Evolutionary conservation across 164 flowering plant genomes (phyloP).

Genomic region (Umbellularia californica): DNA sequence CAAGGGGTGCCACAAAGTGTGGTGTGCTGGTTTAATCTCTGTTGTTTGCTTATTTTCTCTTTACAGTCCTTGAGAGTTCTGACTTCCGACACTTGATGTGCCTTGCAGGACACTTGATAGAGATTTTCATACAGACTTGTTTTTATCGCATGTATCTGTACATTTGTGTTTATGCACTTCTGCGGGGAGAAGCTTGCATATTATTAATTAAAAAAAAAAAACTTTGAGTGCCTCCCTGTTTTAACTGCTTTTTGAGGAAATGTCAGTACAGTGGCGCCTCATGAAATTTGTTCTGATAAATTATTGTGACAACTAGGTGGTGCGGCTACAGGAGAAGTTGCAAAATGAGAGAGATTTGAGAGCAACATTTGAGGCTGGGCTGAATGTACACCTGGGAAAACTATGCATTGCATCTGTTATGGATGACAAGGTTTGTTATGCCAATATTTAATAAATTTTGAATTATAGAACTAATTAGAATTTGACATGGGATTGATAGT

Average conservation of each 20-base stretch:
- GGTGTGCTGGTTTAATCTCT: too few species aligned
- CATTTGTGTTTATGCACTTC: not conserved
- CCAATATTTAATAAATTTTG: slow-evolving; percentile 5
- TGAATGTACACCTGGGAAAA: slow-evolving; percentile 27
- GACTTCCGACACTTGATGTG: too few species aligned
- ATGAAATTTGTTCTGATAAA: slow-evolving; percentile 1
- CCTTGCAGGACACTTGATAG: too few species aligned
- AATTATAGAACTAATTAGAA: not conserved
- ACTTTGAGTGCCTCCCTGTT: not conserved
- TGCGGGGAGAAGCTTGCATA: not conserved
- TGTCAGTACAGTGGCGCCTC: not conserved
- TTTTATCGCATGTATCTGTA: too few species aligned
- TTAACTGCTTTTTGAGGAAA: not conserved
- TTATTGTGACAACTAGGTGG: slow-evolving; percentile 43
- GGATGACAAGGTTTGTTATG: slow-evolving; percentile 60
- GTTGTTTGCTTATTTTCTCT: too few species aligned
- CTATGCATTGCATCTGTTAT: slow-evolving; percentile 29
- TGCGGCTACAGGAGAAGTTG: slow-evolving; percentile 65
- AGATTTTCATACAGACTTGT: too few species aligned
- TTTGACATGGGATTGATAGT: slow-evolving; percentile 11
- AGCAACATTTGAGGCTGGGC: slow-evolving; percentile 63
- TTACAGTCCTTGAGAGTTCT: too few species aligned
- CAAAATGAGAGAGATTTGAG: slow-evolving; percentile 70
- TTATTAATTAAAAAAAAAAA: not conserved
- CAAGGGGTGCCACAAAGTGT: too few species aligned